phyloP scores from a whole-genome alignment of 192 early-diverging fungal genomes.

The Rhizoclosmatium globosum region DNA sequence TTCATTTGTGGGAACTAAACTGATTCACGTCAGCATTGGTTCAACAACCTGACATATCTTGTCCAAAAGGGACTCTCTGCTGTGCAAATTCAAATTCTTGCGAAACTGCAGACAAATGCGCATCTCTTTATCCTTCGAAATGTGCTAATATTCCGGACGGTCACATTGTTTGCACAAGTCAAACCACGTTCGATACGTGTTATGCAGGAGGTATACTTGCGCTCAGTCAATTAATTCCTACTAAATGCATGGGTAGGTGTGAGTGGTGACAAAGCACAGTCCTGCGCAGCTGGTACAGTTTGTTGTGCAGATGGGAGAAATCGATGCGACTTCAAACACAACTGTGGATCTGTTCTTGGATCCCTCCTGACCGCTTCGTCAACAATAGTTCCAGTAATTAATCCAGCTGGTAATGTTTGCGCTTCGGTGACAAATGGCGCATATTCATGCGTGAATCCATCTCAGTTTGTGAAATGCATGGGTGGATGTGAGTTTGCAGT shows the following conservation, averaged over 20 bases:
- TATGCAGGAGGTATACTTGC: neutral
- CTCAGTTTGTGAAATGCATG: neutral
- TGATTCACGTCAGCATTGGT: neutral
- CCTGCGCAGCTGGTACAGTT: conserved; percentile 35
- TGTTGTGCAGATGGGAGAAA: conserved; percentile 39
- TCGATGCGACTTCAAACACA: conserved; percentile 30
- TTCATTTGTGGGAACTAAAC: neutral
- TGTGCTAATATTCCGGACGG: conserved; percentile 14
- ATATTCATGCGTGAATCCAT: conserved; percentile 24
- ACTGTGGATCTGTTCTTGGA: conserved; percentile 18
- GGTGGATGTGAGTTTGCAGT: neutral
- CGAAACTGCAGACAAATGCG: neutral
- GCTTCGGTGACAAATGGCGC: neutral
- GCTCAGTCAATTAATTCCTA: no score
- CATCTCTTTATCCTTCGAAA: conserved; percentile 7
- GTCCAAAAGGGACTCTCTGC: conserved; percentile 20
- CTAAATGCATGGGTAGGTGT: neutral
- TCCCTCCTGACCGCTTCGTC: neutral
- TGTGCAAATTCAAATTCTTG: conserved; percentile 24
- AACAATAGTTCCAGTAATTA: neutral
- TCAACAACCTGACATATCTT: neutral
- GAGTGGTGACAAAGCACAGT: neutral
- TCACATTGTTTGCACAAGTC: conserved; percentile 10
- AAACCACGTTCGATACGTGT: conserved; percentile 32
- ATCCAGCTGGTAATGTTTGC: conserved; percentile 14